Percentiles rank a stretch among this genome's conserved stretches.
phyloP scores from a whole-genome alignment of 2,329 filamentous ascomycete species.

The Sporothrix globosa region DNA sequence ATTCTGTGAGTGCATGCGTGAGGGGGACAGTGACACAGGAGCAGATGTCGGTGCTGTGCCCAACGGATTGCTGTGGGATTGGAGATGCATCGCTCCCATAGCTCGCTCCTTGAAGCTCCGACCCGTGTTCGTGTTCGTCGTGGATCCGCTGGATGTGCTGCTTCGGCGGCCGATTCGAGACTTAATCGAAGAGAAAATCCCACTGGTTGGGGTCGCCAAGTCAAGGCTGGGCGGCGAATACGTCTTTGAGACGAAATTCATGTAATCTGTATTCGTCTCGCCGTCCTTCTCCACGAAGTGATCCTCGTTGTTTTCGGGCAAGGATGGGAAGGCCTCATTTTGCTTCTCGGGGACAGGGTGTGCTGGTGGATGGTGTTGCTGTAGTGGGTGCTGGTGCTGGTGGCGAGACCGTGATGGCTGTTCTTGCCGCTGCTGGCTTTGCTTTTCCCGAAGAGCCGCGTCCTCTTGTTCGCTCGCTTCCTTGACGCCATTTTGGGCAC shows the following conservation, averaged over 20 bases:
- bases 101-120: constrained; percentile 35
- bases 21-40: neutral
- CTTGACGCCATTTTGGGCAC: neutral
- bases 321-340: neutral
- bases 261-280: constrained; percentile 26
- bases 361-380: neutral
- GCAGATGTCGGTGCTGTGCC: neutral
- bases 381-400: constrained; percentile 3
- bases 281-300: constrained; percentile 13
- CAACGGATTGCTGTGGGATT: neutral
- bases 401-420: neutral
- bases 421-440: neutral
- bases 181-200: constrained; percentile 35
- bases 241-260: constrained; percentile 25
- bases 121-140: constrained; percentile 16
- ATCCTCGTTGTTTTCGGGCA: neutral
- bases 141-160: constrained; percentile 32
- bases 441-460: neutral
- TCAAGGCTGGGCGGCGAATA: constrained; percentile 21
- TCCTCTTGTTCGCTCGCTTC: neutral
- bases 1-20: constrained; percentile 17
- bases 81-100: constrained; percentile 30
- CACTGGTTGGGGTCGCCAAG: constrained; percentile 11
- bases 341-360: neutral
- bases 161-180: constrained; percentile 34